Percentiles rank a stretch among this genome's conserved stretches.
These are phyloP conservation scores for Arthromyces matolae DNA, from an alignment of 768 basidiomycete species.

Conservation along the genomic window DNA sequence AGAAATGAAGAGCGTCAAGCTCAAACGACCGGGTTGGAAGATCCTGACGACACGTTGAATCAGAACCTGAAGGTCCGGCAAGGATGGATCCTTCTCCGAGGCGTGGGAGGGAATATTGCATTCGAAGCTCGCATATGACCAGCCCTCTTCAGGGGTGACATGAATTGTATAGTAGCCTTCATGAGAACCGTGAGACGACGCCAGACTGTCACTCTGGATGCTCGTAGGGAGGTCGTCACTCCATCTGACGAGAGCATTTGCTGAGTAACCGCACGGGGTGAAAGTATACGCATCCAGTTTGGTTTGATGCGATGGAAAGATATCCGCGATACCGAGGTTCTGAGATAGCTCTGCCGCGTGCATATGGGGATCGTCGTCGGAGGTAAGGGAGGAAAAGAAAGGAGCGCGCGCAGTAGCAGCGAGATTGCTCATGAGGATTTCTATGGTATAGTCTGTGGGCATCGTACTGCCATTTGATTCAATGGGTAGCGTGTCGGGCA, in stretches of 20 bases:
- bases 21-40: slow-evolving; percentile 85
- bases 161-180: slow-evolving; percentile 99
- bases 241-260: slow-evolving; percentile 84
- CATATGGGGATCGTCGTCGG: slow-evolving; percentile 30
- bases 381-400: slow-evolving; percentile 58
- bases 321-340: slow-evolving; percentile 70
- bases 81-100: slow-evolving; percentile 15
- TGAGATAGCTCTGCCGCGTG: slow-evolving; percentile 63
- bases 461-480: slow-evolving; percentile 16
- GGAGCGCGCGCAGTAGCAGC: slow-evolving; percentile 67
- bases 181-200: slow-evolving; percentile 28
- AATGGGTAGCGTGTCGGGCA: slow-evolving; percentile 5
- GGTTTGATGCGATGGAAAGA: slow-evolving; percentile 79
- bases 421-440: slow-evolving; percentile 96
- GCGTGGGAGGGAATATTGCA: slow-evolving; percentile 80
- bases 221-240: slow-evolving; percentile 27
- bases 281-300: slow-evolving; percentile 92
- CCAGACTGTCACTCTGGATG: not conserved
- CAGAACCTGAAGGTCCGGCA: slow-evolving; percentile 78
- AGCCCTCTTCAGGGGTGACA: slow-evolving; percentile 96
- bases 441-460: slow-evolving; percentile 85
- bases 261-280: slow-evolving; percentile 92
- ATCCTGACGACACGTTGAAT: slow-evolving; percentile 88
- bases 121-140: slow-evolving; percentile 98
- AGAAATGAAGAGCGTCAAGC: slow-evolving; percentile 88